These are phyloP conservation scores for Stenocarpella maydis DNA, from an alignment of 2,329 filamentous ascomycete species.

Conservation along the genomic window DNA sequence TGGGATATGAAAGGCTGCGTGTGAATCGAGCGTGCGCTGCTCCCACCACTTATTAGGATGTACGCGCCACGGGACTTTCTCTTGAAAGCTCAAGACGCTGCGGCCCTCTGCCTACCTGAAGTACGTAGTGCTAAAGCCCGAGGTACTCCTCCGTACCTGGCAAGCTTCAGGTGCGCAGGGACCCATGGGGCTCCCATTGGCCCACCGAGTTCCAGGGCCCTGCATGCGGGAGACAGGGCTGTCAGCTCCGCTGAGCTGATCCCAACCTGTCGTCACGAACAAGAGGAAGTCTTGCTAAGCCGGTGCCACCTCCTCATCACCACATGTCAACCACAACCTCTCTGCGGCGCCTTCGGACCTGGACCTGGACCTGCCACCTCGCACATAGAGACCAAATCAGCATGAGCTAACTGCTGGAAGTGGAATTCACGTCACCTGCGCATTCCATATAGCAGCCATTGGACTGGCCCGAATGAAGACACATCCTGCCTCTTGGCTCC, in stretches of 20 bases:
- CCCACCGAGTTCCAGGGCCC: not conserved
- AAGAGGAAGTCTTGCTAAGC: conserved; percentile 8
- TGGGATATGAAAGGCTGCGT: not conserved
- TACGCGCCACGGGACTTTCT: not conserved
- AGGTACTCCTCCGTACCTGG: not conserved
- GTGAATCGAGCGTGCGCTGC: not conserved
- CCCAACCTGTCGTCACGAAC: conserved; percentile 22
- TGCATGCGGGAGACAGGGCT: conserved; percentile 15
- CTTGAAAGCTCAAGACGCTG: not conserved
- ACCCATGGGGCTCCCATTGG: not conserved
- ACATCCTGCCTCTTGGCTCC: conserved; percentile 42
- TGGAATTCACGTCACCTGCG: conserved; percentile 9
- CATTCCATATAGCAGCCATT: conserved; percentile 19
- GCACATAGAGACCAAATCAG: conserved; percentile 4
- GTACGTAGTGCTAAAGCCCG: not conserved
- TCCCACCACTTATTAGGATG: not conserved
- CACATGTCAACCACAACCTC: conserved; percentile 13
- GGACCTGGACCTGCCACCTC: not conserved
- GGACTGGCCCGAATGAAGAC: conserved; percentile 44
- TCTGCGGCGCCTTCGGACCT: not conserved
- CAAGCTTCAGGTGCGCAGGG: not conserved
- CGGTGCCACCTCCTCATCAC: not conserved
- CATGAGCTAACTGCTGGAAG: conserved; percentile 32
- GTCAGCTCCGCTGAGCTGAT: conserved; percentile 7
- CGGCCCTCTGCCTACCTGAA: conserved; percentile 5